These are phyloP conservation scores for Aspergillus fructus DNA, from an alignment of 2,329 filamentous ascomycete species.

Conservation along the genomic window DNA sequence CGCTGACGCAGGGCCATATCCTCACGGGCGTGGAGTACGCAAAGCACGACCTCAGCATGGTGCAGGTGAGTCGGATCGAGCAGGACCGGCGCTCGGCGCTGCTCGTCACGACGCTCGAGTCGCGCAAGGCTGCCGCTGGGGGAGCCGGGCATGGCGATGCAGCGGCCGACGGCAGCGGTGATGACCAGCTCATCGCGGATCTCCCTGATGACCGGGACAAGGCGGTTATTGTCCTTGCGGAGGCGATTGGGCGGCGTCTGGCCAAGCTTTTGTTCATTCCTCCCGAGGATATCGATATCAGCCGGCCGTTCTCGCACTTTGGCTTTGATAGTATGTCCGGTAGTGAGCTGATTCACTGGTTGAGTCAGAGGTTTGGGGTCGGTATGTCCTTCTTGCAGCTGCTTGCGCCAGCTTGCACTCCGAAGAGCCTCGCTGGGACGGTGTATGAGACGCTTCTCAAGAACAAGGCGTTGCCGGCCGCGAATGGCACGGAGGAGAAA, in stretches of 20 bases:
- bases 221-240: neutral
- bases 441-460: neutral
- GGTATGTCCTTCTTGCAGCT: neutral
- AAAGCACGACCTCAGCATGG: neutral
- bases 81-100: neutral
- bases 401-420: neutral
- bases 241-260: neutral
- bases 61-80: neutral
- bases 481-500: neutral
- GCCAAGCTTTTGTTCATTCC: neutral
- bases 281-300: neutral
- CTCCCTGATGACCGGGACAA: neutral
- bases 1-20: neutral
- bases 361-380: neutral
- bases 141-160: neutral
- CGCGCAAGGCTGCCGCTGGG: neutral
- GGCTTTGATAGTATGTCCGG: neutral
- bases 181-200: neutral
- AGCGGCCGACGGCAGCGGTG: neutral
- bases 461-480: neutral
- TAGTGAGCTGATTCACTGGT: neutral
- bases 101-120: neutral
- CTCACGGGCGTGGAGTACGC: neutral
- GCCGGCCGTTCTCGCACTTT: slow-evolving; percentile 1
- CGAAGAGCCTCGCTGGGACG: neutral